Base-by-base conservation (phyloP, 495 filamentous ascomycete genomes). In the Sabuloglossum arenarium region DNA sequence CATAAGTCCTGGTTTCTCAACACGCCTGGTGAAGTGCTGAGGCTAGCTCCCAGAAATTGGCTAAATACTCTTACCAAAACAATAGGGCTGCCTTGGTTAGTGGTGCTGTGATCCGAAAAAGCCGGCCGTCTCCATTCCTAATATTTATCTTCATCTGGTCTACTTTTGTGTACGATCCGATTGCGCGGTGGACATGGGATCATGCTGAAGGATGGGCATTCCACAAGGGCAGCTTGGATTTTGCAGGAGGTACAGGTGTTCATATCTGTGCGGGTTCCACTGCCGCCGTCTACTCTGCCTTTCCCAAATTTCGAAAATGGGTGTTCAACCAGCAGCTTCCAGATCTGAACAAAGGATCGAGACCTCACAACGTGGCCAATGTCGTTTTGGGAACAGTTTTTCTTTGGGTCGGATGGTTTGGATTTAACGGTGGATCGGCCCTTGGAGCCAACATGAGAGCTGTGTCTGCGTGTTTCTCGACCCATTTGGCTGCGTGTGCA, bases 171-270 rank as follows among this genome's bases (percentile, higher is more conserved):
- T 79, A 80, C 63, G 76, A 73, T 58, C 75, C 75, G 0, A 66
- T 79, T 49, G 77, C 76, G 6, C 74, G 73, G 60, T 79, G 77
- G 77, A 78, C 77, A 0, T 80, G 77, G 77, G 78, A 78, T 62
- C n/a, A n/a, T n/a, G 60, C 67, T 32, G 71, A 73, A 24, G 77
- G 77, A 1, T 80, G 77, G 77, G 59, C 78, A 12, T 77, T 70
- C 62, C 76, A 75, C 53, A 65, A 76, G 0, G 72, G 71, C 0
- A 70, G 9, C 8, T 32, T 32, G 52, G 52, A 54, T 32, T 54
- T 54, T n/a, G 52, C 52, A 3, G 52, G 52, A 32, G 52, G 52
- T 28, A 74, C 74, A 37, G 77, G 75, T 14, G 77, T 79, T 31
- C 75, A 79, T 61, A 74, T 79, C 54, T 69, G 73, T 3, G 73